These are phyloP conservation scores for Boletus eberwhitei DNA, from an alignment of 768 basidiomycete genomes.

Conservation along the genomic window DNA sequence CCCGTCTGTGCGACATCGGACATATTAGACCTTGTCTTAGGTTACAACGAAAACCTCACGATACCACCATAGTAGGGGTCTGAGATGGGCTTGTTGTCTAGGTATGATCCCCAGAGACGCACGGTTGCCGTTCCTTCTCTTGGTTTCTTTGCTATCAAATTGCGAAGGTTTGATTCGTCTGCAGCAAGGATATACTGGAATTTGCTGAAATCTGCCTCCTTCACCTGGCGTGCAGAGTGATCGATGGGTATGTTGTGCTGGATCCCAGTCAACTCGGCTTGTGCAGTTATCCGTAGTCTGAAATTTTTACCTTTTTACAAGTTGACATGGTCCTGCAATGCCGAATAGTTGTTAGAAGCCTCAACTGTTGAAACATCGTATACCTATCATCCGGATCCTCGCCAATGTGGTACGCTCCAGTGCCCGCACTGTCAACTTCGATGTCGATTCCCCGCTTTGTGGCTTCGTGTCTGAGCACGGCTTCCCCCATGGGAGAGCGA, in stretches of 20 bases:
- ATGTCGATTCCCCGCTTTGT: conserved; percentile 63
- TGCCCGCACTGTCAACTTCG: conserved; percentile 80
- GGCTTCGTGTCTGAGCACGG: conserved; percentile 71
- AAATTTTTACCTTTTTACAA: conserved; percentile 58
- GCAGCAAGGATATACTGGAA: conserved; percentile 88
- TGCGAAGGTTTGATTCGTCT: conserved; percentile 70
- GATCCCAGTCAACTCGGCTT: conserved; percentile 1
- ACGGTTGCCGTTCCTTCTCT: conserved; percentile 58
- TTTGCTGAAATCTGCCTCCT: conserved; percentile 58
- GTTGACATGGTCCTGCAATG: conserved; percentile 58
- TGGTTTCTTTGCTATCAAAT: conserved; percentile 54
- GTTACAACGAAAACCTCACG: conserved; percentile 36
- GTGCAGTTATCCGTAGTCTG: background rate
- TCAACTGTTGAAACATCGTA: conserved; percentile 3
- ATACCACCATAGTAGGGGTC: conserved; percentile 84
- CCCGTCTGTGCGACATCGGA: conserved; percentile 43
- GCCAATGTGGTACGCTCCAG: conserved; percentile 78
- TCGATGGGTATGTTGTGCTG: conserved; percentile 73
- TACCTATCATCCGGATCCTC: conserved; percentile 84
- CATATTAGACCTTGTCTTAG: conserved; percentile 1
- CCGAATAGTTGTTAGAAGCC: background rate
- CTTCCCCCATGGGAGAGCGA: conserved; percentile 91
- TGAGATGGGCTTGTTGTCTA: conserved; percentile 64
- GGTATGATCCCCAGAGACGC: conserved; percentile 77
- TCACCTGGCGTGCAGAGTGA: conserved; percentile 64